These are phyloP conservation scores for Heritiera fomes DNA, from an alignment of 345 rosid species.

Conservation along the genomic window DNA sequence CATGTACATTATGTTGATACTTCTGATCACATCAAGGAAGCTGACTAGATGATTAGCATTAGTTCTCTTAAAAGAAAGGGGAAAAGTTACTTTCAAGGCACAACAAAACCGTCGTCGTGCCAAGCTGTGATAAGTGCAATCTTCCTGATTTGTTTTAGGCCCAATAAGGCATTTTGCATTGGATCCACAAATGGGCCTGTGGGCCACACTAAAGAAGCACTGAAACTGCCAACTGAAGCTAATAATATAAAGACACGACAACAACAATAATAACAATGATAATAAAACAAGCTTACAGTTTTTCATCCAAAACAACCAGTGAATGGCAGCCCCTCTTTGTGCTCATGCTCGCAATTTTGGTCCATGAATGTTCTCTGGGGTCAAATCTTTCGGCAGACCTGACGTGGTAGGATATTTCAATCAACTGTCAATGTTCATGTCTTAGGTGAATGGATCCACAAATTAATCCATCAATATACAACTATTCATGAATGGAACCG, in stretches of 20 bases:
- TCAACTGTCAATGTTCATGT: not conserved
- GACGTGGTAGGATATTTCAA: conserved; percentile 23
- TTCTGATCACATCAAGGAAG: no score
- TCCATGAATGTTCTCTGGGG: conserved; percentile 78
- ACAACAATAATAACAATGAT: not conserved
- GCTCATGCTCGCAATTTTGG: conserved; percentile 53
- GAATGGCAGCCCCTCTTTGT: conserved; percentile 67
- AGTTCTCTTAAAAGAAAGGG: no score
- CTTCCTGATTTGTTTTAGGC: no score
- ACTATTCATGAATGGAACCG: not conserved
- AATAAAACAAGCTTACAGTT: conserved; percentile 50
- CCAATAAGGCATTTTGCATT: no score
- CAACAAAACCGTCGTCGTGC: no score
- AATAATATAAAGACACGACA: not conserved
- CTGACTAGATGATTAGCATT: no score
- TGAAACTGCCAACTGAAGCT: not conserved
- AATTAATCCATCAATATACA: not conserved
- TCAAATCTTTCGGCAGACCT: conserved; percentile 85
- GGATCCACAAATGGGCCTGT: no score
- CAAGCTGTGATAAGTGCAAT: no score
- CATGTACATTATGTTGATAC: no score
- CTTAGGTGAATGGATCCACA: not conserved
- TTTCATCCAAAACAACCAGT: conserved; percentile 64
- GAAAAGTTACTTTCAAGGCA: no score
- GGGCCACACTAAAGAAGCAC: not conserved